Evolutionary conservation across 2,329 filamentous ascomycete species (phyloP).

Genomic region (Colletotrichum siamense): DNA sequence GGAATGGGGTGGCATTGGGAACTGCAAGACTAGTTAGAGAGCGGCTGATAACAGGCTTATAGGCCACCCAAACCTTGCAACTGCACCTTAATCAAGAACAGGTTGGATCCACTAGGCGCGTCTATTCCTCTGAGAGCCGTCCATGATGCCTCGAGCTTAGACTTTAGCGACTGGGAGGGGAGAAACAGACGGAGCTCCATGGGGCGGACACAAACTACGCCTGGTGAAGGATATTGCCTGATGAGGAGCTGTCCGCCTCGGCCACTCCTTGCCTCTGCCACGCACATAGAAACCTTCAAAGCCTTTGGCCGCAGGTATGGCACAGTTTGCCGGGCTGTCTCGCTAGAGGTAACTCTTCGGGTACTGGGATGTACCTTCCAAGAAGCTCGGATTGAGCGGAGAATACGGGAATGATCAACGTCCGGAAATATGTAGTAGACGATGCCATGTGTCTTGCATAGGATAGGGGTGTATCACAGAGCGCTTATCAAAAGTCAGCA

Average conservation of each 20-base stretch:
- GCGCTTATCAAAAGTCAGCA: not conserved
- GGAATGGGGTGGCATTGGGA: accelerated
- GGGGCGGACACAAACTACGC: not conserved
- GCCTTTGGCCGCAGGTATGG: not conserved
- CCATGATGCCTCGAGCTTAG: not conserved
- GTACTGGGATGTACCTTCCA: not conserved
- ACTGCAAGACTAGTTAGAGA: too few relatives aligned
- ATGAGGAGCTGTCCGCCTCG: not conserved
- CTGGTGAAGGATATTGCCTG: not conserved
- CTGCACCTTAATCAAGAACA: not conserved
- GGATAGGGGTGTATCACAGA: not conserved
- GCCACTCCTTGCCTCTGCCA: not conserved
- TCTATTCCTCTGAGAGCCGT: not conserved
- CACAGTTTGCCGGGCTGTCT: not conserved
- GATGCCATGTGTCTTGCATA: not conserved
- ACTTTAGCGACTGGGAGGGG: not conserved
- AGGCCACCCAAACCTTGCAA: not conserved
- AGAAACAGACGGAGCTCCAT: not conserved
- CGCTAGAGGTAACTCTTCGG: not conserved
- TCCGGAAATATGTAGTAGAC: not conserved
- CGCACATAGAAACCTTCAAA: not conserved
- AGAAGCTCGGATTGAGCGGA: not conserved
- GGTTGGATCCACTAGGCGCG: not conserved
- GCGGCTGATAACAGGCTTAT: not conserved
- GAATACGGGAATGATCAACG: not conserved